Evolutionary conservation across 2,329 filamentous ascomycete species (phyloP).

Genomic region (Botrytis elliptica): DNA sequence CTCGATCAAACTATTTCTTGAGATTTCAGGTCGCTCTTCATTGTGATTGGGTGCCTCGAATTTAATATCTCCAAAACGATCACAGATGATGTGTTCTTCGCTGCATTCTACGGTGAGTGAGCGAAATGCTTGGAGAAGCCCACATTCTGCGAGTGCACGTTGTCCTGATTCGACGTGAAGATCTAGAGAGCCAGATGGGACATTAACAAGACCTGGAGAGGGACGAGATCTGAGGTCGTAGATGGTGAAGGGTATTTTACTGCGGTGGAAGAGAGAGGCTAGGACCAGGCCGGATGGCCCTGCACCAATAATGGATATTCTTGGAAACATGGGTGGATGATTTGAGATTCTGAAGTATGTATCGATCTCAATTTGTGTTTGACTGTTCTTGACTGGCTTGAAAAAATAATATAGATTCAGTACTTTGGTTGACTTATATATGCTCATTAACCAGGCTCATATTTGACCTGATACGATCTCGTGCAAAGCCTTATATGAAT

Average conservation of each 20-base stretch:
- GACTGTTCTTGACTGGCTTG: not conserved
- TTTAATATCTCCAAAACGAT: conserved; percentile 36
- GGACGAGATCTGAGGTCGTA: conserved; percentile 41
- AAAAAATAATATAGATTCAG: not conserved
- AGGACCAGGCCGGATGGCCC: conserved; percentile 50
- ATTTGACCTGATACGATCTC: not conserved
- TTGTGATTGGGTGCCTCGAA: conserved; percentile 30
- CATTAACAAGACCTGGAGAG: conserved; percentile 32
- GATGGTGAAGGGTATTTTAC: conserved; percentile 40
- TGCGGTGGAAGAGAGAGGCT: conserved; percentile 46
- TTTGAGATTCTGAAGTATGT: not conserved
- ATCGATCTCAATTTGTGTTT: not conserved
- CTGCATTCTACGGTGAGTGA: conserved; percentile 45
- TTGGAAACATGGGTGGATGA: not conserved
- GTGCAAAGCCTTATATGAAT: not conserved
- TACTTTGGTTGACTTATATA: not conserved
- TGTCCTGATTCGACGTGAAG: conserved; percentile 49
- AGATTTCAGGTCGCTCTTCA: conserved; percentile 32
- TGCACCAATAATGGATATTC: conserved; percentile 48
- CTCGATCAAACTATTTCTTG: conserved; percentile 31
- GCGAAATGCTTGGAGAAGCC: conserved; percentile 46
- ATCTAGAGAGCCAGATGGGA: conserved; percentile 48
- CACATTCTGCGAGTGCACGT: conserved; percentile 46
- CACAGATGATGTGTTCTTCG: conserved; percentile 42
- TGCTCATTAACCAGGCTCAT: not conserved